Conservation (phyloP, 2,329 filamentous ascomycete species). For the Cadophora malorum region DNA sequence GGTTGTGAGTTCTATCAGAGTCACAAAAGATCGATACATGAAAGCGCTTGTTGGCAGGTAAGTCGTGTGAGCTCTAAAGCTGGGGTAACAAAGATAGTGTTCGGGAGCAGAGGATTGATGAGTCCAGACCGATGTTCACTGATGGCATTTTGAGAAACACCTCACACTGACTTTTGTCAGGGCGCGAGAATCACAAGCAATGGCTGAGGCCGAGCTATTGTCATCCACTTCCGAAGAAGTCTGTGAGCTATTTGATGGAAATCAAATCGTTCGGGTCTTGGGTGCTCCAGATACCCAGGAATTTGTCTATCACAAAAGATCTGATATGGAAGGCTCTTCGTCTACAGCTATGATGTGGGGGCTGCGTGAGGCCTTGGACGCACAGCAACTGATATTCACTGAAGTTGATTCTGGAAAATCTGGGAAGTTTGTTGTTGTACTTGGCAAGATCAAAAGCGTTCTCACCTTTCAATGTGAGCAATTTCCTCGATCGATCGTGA, state of each 20-base stretch:
- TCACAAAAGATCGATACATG: conserved; percentile 48
- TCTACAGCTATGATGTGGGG: background rate
- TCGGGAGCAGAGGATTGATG: conserved; percentile 28
- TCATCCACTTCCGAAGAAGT: conserved; percentile 55
- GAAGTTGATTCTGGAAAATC: background rate
- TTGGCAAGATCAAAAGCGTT: background rate
- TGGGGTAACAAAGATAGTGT: background rate
- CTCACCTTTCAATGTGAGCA: background rate
- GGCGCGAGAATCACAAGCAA: conserved; percentile 49
- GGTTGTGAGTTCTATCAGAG: conserved; percentile 52
- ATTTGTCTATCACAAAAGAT: conserved; percentile 1
- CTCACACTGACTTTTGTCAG: too few species aligned
- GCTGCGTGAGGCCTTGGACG: background rate
- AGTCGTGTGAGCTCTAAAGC: background rate
- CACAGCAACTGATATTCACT: background rate
- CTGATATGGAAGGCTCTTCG: background rate
- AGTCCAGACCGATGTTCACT: too few species aligned
- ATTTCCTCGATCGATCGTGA: too few species aligned
- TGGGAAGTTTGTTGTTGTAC: background rate
- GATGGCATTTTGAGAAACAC: too few species aligned
- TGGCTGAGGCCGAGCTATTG: conserved; percentile 52
- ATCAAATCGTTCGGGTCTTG: conserved; percentile 43
- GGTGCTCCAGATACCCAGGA: conserved; percentile 11
- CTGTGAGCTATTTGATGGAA: conserved; percentile 53
- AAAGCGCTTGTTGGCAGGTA: conserved; percentile 52